These are phyloP conservation scores for Plasmodium cynomolgi DNA, from an alignment of 169 alveolate genomes.

Conservation along the genomic window DNA sequence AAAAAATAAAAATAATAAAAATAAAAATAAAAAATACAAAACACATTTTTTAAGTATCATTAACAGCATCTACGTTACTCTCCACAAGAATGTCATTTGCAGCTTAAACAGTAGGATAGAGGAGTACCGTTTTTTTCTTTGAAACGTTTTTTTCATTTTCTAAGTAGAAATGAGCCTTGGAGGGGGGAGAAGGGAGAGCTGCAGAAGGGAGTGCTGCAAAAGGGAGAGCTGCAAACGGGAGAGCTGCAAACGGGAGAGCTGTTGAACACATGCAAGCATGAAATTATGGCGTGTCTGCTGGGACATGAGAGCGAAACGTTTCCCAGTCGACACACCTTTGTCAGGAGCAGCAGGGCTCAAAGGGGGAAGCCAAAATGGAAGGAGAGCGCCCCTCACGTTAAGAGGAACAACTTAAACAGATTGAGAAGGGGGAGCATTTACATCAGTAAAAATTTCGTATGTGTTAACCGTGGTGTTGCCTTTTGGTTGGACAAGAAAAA, in stretches of 20 bases:
- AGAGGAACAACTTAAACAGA: background rate
- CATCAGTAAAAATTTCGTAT: constrained; percentile 37
- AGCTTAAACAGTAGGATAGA: constrained; percentile 38
- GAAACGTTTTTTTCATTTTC: constrained; percentile 19
- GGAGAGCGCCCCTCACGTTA: background rate
- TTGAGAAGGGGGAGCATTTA: constrained; percentile 5
- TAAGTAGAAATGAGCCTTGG: background rate
- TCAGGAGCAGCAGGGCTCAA: background rate
- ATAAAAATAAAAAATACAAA: constrained; percentile 31
- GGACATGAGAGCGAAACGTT: constrained; percentile 42
- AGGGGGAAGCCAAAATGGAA: background rate
- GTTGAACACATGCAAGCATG: background rate
- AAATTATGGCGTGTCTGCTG: constrained; percentile 20
- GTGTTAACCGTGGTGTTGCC: constrained; percentile 33
- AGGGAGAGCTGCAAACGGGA: too few species aligned
- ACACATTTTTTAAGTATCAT: constrained; percentile 22
- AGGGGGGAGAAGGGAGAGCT: background rate
- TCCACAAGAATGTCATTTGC: constrained; percentile 31
- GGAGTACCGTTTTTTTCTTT: constrained; percentile 43
- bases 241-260: too few species aligned
- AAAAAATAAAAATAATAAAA: background rate
- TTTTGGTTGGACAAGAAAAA: constrained; percentile 44
- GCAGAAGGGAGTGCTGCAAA: too few species aligned
- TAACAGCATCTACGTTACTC: constrained; percentile 45
- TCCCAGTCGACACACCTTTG: background rate